Base-by-base conservation (phyloP, 805 yeast species). In the Spathaspora passalidarum region DNA sequence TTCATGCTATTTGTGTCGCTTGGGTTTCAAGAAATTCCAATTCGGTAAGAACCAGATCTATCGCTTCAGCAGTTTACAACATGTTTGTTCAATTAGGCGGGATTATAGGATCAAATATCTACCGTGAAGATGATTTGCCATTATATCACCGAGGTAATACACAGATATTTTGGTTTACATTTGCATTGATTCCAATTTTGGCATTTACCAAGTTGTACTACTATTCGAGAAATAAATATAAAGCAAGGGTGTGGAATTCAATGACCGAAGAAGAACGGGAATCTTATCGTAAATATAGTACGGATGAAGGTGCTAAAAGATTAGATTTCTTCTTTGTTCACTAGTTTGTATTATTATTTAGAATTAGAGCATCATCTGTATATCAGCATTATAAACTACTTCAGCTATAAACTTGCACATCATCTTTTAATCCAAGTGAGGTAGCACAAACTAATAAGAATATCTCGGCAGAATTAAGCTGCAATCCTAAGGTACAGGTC, bases 1-100 rank as follows among this genome's bases (percentile, higher is more conserved):
- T 65, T 55, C 51, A 48, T 35, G 51, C 51, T 9, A 48, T 48
- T 40, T 45, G 44, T 36, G 51, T 48, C 13, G 40, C 78, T 21
- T 80, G 87, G 82, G 75, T 80, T 46, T 81, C 89, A 0, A 60
- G 78, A 23, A 83, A 83, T 54, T 74, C 88, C 6, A 78, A 80
- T 58, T 71, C 84, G 0, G 85, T 84, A 21, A 63, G 83, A n/a
- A 66, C 79, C 2, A 68, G 91, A 53, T 78, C 89, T 0, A 81
- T 84, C 4, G 74, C 84, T 11, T 79, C 88, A 0, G 81, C 89
- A 0, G 47, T 84, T 40, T 82, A 79, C 56, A 85, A 84, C 55
- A 81, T 83, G 72, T 76, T 73, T 58, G 79, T 79, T 0, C 90
- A 85, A 56, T 67, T 79, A 0, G 84, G 81, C 1, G 61, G 68